These are phyloP conservation scores for Diaporthe ampelina DNA, from an alignment of 2,329 filamentous ascomycete species.

Conservation along the genomic window DNA sequence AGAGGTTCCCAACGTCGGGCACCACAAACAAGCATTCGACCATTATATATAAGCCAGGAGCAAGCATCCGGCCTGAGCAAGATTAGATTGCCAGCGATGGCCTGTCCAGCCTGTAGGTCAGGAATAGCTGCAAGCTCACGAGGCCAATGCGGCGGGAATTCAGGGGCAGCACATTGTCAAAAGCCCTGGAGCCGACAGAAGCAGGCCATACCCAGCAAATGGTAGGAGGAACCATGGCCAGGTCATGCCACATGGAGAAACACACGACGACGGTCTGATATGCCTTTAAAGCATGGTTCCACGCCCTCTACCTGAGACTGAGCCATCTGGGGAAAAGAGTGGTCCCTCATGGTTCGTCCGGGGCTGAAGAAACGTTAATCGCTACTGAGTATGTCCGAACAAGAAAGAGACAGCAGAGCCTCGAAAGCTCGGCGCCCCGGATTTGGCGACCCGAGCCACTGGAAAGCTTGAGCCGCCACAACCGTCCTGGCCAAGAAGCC, in stretches of 20 bases:
- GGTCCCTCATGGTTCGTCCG: neutral
- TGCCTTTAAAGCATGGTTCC: neutral
- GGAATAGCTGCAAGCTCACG: too few relatives aligned
- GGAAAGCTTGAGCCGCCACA: conserved; percentile 9
- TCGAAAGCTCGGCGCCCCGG: neutral
- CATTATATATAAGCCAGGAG: neutral
- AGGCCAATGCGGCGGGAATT: too few relatives aligned
- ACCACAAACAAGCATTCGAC: neutral
- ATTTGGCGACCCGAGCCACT: neutral
- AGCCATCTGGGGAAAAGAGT: neutral
- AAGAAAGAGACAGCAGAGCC: too few relatives aligned
- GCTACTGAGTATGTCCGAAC: neutral
- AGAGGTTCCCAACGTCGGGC: neutral
- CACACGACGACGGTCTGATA: neutral
- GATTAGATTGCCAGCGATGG: neutral
- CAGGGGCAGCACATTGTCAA: too few relatives aligned
- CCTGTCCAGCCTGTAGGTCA: too few relatives aligned
- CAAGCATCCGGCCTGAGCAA: neutral
- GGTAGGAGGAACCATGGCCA: too few relatives aligned
- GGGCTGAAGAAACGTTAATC: neutral
- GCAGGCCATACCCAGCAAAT: neutral
- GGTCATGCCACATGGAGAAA: neutral
- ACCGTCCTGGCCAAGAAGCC: neutral
- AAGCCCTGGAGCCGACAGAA: neutral
- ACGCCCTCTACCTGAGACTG: neutral